Conservation (phyloP, 2,329 filamentous ascomycete species). For the Aureobasidium namibiae region DNA sequence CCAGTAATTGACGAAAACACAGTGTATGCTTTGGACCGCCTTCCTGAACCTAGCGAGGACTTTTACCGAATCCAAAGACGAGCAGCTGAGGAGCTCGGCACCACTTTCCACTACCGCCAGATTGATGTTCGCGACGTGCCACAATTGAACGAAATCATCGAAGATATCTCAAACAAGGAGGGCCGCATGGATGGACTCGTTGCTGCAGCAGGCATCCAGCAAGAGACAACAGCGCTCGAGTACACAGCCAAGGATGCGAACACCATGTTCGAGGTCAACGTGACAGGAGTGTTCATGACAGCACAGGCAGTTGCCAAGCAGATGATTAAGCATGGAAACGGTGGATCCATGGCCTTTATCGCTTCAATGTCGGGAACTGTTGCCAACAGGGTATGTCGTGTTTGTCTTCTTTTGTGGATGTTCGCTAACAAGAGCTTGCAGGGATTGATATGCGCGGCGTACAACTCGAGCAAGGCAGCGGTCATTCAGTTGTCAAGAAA, state of each 20-base stretch:
- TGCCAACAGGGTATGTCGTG: constrained; percentile 51
- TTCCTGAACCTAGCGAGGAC: constrained; percentile 49
- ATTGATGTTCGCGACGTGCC: constrained; percentile 71
- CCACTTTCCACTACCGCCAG: constrained; percentile 63
- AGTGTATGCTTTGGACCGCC: constrained; percentile 61
- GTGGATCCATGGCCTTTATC: constrained; percentile 55
- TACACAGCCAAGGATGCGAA: constrained; percentile 58
- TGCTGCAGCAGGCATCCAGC: constrained; percentile 67
- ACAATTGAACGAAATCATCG: constrained; percentile 58
- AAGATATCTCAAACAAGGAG: constrained; percentile 59
- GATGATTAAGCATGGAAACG: constrained; percentile 53
- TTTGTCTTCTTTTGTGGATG: not conserved
- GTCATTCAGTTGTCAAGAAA: constrained; percentile 65
- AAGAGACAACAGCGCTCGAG: constrained; percentile 75
- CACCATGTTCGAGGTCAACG: constrained; percentile 54
- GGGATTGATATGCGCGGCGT: constrained; percentile 59
- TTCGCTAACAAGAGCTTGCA: constrained; percentile 26
- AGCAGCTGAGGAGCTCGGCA: constrained; percentile 54
- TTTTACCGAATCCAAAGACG: constrained; percentile 59
- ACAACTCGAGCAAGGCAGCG: constrained; percentile 69
- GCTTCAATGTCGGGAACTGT: constrained; percentile 55
- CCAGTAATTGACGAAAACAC: not conserved
- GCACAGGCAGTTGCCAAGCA: constrained; percentile 55
- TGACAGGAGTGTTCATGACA: constrained; percentile 56
- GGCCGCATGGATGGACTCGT: constrained; percentile 73